Percentiles rank a stretch among this genome's conserved stretches.
Evolutionary conservation across 2,329 filamentous ascomycete species (phyloP).

Genomic region (Exophiala alcalophila): DNA sequence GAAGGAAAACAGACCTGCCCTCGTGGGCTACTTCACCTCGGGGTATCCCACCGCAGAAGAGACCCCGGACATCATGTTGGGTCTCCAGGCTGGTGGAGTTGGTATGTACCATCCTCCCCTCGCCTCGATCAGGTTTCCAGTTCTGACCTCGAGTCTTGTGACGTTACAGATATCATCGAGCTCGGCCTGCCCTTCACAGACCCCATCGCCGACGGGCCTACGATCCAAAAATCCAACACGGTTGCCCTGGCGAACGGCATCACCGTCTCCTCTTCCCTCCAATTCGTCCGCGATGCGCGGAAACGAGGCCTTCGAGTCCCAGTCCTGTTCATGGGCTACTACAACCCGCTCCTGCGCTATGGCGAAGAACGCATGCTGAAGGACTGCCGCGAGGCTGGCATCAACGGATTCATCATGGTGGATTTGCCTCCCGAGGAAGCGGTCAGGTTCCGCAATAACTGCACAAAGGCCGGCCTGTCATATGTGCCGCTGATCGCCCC

Average conservation of each 20-base stretch:
- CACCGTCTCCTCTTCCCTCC: conserved; percentile 72
- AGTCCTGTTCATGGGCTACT: conserved; percentile 96
- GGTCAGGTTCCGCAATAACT: conserved; percentile 82
- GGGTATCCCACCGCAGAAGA: conserved; percentile 82
- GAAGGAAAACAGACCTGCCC: conserved; percentile 64
- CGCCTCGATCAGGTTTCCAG: not conserved
- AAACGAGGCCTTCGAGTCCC: conserved; percentile 74
- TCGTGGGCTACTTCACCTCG: conserved; percentile 95
- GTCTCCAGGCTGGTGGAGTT: conserved; percentile 87
- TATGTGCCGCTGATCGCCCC: conserved; percentile 97
- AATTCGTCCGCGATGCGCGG: conserved; percentile 80
- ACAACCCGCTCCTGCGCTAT: conserved; percentile 92
- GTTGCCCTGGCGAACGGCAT: conserved; percentile 85
- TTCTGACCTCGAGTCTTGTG: no score
- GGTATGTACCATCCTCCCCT: conserved; percentile 53
- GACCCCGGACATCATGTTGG: conserved; percentile 79
- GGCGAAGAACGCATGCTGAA: conserved; percentile 85
- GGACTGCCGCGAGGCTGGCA: conserved; percentile 77
- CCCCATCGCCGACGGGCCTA: conserved; percentile 95
- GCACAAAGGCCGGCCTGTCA: conserved; percentile 75
- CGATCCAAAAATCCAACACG: conserved; percentile 93
- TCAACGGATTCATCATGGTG: conserved; percentile 96
- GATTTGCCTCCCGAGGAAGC: conserved; percentile 96
- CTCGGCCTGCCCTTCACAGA: conserved; percentile 96
- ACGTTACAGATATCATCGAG: conserved; percentile 93